Evolutionary conservation across 768 basidiomycete genomes (phyloP).

Genomic region (Pisolithus albus): DNA sequence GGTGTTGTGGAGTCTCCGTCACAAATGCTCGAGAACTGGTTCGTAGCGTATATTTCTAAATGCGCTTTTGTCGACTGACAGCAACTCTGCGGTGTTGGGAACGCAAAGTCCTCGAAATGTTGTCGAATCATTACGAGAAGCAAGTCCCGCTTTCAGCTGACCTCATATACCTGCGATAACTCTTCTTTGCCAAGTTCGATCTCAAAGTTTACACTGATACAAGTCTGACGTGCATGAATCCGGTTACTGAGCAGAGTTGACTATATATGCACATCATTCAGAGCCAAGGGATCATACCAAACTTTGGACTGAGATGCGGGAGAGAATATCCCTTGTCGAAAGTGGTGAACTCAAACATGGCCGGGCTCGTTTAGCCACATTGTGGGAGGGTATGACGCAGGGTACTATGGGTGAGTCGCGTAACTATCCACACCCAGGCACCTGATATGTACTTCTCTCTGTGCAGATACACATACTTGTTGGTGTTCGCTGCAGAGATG

Average conservation of each 20-base stretch:
- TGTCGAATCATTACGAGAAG: conserved; percentile 77
- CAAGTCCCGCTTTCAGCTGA: conserved; percentile 63
- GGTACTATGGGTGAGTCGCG: conserved; percentile 41
- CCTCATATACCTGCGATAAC: conserved; percentile 74
- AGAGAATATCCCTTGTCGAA: conserved; percentile 34
- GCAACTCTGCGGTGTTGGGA: conserved; percentile 62
- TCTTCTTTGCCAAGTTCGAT: conserved; percentile 80
- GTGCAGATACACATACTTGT: conserved; percentile 61
- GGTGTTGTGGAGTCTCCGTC: conserved; percentile 88
- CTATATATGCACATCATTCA: not conserved
- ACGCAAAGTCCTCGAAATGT: conserved; percentile 61
- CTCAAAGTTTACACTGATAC: conserved; percentile 67
- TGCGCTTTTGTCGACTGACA: not conserved
- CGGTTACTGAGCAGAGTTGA: not conserved
- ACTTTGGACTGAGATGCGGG: conserved; percentile 70
- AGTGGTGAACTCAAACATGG: too few relatives aligned
- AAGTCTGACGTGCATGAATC: conserved; percentile 31
- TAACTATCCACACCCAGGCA: conserved; percentile 5
- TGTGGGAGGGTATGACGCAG: conserved; percentile 63
- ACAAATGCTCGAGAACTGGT: conserved; percentile 93
- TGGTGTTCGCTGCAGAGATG: conserved; percentile 25
- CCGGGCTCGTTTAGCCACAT: conserved; percentile 70
- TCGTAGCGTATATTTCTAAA: conserved; percentile 2
- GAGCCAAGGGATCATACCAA: conserved; percentile 56
- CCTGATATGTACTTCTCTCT: not conserved